Evolutionary conservation across 441 rosid species (phyloP), one percentile per base, ranked within the genome.

Genomic region (Daphne laureola): DNA sequence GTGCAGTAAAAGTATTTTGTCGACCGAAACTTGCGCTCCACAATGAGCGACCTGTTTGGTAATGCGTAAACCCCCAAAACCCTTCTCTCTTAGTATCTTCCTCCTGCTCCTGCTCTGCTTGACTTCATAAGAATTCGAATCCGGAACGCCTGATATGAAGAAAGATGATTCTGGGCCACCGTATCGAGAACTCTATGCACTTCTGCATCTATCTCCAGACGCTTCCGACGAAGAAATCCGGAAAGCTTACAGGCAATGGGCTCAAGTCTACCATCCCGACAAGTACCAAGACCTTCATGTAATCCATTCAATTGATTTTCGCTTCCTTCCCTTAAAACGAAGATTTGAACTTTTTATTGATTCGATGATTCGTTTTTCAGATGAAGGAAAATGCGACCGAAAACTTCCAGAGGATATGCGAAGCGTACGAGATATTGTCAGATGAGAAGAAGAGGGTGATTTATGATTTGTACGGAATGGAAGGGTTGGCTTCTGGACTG

Each of bases 211-310:
- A 7, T 83, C 99, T 3, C 99, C 97, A 17, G 91, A 82, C 4
- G 96, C 99, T 18, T 74, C 97, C 67, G 79, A 82, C 49, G 97
- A 93, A 71, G 97, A 93, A 74, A 87, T 93, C 68, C 69, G 83
- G 49, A 85, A 75, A 59, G 83, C 99, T 59, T 87, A 93, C 69
- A 97, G 93, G 18, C 95, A 87, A 51, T 90, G 90, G 95, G 99
- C 99, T 43, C 99, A 90, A 79, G 82, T 93, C 27, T 93, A 93
- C 62, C 99, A 93, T 51, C 99, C 99, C 6, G 97, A 93, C 56
- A 93, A 93, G 66, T 81, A 74, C 68, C 97, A 86, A 55, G 83
- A 82, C 68, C 65, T 74, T 57, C 86, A 72, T 51, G 97, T 92
- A 70, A 25, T 13, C 35, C 2, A 0, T 15, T 46, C 38, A 38